These are phyloP conservation scores for Cerioporus squamosus DNA, from an alignment of 1,284 basidiomycete genomes.

Conservation along the genomic window DNA sequence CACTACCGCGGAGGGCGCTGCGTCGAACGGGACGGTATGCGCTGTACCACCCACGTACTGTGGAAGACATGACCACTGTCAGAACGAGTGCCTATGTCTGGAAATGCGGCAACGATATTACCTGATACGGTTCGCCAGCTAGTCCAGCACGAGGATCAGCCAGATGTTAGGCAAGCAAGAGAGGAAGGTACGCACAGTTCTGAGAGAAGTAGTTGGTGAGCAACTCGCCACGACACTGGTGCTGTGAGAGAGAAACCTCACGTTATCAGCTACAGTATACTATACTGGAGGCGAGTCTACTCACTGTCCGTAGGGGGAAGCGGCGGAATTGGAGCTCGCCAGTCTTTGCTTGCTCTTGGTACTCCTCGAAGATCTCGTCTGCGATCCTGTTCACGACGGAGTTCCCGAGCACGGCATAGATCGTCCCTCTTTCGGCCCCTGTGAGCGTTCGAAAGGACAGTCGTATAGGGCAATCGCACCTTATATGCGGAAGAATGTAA, in stretches of 20 bases:
- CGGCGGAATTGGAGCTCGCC: constrained; percentile 65
- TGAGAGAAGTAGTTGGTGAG: constrained; percentile 84
- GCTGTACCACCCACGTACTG: constrained; percentile 78
- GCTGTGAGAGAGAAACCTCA: constrained; percentile 40
- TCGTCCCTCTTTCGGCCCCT: constrained; percentile 51
- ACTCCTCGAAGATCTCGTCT: constrained; percentile 59
- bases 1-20: constrained; percentile 59
- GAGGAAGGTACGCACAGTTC: constrained; percentile 58
- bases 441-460: not conserved
- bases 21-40: constrained; percentile 66
- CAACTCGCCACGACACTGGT: constrained; percentile 70
- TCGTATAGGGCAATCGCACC: constrained; percentile 38
- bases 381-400: constrained; percentile 47
- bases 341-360: constrained; percentile 63
- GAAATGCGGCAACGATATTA: constrained; percentile 28
- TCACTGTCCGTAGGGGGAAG: constrained; percentile 68
- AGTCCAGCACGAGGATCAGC: not conserved
- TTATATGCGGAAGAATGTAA: constrained; percentile 49
- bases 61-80: not conserved
- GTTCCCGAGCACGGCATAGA: constrained; percentile 60
- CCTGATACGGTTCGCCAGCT: constrained; percentile 79
- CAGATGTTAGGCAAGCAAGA: no score
- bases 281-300: constrained; percentile 24
- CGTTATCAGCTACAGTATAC: not conserved
- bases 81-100: not conserved